Conservation (phyloP, 768 basidiomycete species). For the Hypholoma fasciculare region DNA sequence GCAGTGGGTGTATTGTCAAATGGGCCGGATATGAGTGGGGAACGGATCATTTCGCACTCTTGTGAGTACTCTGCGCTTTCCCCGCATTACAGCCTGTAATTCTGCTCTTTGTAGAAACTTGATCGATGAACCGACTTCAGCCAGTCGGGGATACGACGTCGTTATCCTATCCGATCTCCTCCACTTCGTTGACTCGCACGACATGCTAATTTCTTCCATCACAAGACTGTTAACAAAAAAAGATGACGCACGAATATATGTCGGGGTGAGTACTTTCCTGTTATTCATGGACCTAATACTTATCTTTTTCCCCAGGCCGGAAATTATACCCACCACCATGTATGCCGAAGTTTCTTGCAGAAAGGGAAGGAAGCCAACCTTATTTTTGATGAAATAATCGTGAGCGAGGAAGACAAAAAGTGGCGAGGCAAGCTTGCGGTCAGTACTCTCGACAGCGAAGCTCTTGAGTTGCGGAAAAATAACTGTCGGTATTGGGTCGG, state of each 20-base stretch:
- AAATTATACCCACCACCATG: conserved; percentile 52
- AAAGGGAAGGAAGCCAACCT: conserved; percentile 41
- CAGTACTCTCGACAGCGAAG: conserved; percentile 44
- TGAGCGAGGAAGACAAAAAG: conserved; percentile 25
- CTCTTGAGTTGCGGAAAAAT: conserved; percentile 50
- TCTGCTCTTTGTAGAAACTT: background rate
- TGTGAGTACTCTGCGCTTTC: conserved; percentile 37
- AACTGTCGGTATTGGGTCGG: conserved; percentile 70
- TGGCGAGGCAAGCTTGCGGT: conserved; percentile 54
- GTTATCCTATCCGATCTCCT: conserved; percentile 74
- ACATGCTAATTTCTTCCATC: conserved; percentile 52
- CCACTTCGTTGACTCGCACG: conserved; percentile 65
- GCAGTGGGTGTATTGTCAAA: conserved; percentile 39
- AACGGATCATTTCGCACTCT: conserved; percentile 38
- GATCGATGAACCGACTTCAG: background rate
- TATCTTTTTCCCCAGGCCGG: conserved; percentile 41
- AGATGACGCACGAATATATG: conserved; percentile 45
- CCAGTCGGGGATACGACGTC: conserved; percentile 45
- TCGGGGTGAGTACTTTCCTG: conserved; percentile 41
- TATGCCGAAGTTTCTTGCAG: conserved; percentile 55
- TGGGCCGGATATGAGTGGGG: conserved; percentile 70
- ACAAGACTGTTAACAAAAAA: conserved; percentile 44
- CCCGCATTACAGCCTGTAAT: background rate
- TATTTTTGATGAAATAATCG: conserved; percentile 43
- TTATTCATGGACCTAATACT: background rate